A percentile compares a stretch with the other conserved stretches of the same genome.
Conservation (phyloP, 1,139 yeast genomes). For the Pichia sp. region DNA sequence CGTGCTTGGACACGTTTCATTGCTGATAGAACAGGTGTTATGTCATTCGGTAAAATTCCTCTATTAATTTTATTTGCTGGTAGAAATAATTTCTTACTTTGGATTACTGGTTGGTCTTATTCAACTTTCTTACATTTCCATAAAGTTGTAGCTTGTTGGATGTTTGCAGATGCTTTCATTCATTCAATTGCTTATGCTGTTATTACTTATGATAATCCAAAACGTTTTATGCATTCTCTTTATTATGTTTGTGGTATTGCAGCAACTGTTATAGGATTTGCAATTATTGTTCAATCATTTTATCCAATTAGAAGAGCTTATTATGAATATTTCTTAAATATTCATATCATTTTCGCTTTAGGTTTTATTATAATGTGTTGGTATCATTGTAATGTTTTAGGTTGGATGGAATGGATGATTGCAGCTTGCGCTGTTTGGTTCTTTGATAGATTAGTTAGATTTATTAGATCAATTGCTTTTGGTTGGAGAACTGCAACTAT, state of each 20-base stretch:
- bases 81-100: slow-evolving; percentile 52
- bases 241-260: slow-evolving; percentile 32
- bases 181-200: slow-evolving; percentile 24
- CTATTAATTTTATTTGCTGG: slow-evolving; percentile 48
- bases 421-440: slow-evolving; percentile 33
- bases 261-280: slow-evolving; percentile 32
- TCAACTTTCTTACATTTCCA: slow-evolving; percentile 52
- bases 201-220: slow-evolving; percentile 9
- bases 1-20: slow-evolving; percentile 43
- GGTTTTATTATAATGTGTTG: slow-evolving; percentile 34
- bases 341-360: slow-evolving; percentile 32
- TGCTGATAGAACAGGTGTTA: slow-evolving; percentile 42
- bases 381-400: slow-evolving; percentile 33
- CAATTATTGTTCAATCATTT: slow-evolving; percentile 41
- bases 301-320: slow-evolving; percentile 37
- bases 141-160: slow-evolving; percentile 51
- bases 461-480: slow-evolving; percentile 30
- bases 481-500: slow-evolving; percentile 29
- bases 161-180: slow-evolving; percentile 28
- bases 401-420: slow-evolving; percentile 40
- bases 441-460: slow-evolving; percentile 33
- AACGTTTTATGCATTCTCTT: slow-evolving; percentile 25
- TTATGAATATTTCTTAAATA: slow-evolving; percentile 36
- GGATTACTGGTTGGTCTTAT: slow-evolving; percentile 55
- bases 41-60: slow-evolving; percentile 41